A percentile compares a stretch with the other conserved stretches of the same genome.
Evolutionary conservation across 805 yeast species (phyloP).

Genomic region (Cyberlindnera americana): DNA sequence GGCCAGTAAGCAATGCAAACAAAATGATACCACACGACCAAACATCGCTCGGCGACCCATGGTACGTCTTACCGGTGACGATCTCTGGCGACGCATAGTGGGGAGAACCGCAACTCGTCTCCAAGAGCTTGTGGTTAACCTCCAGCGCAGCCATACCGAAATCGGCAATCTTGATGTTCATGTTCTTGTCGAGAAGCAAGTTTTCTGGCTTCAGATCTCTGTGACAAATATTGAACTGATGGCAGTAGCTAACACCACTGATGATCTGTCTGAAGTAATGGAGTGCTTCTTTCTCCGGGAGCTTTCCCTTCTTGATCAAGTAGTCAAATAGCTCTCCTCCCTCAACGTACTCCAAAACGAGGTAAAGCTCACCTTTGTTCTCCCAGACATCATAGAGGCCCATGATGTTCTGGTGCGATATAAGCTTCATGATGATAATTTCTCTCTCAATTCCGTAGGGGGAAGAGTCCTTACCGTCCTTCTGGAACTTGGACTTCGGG

Average conservation of each 20-base stretch:
- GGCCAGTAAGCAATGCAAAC: slow-evolving; percentile 91
- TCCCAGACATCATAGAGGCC: slow-evolving; percentile 86
- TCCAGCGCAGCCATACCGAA: slow-evolving; percentile 99
- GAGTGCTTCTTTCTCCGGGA: slow-evolving; percentile 87
- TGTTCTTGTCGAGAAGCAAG: slow-evolving; percentile 71
- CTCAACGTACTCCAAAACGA: slow-evolving; percentile 92
- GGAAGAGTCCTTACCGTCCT: slow-evolving; percentile 48
- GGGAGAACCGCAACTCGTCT: slow-evolving; percentile 97
- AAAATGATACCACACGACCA: slow-evolving; percentile 98
- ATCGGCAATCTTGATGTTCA: slow-evolving; percentile 93
- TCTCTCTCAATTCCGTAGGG: slow-evolving; percentile 87
- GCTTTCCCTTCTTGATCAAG: slow-evolving; percentile 80
- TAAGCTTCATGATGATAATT: slow-evolving; percentile 78
- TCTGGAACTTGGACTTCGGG: slow-evolving; percentile 71
- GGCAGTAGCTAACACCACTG: slow-evolving; percentile 79
- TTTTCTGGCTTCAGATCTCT: slow-evolving; percentile 86
- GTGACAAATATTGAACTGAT: slow-evolving; percentile 82
- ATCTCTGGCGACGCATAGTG: slow-evolving; percentile 98
- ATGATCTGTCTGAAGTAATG: slow-evolving; percentile 85
- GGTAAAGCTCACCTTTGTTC: slow-evolving; percentile 73
- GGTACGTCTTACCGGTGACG: slow-evolving; percentile 91
- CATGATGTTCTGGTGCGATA: slow-evolving; percentile 75
- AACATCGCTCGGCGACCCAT: slow-evolving; percentile 95
- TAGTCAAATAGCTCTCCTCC: slow-evolving; percentile 96
- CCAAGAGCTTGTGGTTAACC: slow-evolving; percentile 72